Conservation (phyloP, 1,284 basidiomycete species). For the Cutaneotrichosporon arboriforme region DNA sequence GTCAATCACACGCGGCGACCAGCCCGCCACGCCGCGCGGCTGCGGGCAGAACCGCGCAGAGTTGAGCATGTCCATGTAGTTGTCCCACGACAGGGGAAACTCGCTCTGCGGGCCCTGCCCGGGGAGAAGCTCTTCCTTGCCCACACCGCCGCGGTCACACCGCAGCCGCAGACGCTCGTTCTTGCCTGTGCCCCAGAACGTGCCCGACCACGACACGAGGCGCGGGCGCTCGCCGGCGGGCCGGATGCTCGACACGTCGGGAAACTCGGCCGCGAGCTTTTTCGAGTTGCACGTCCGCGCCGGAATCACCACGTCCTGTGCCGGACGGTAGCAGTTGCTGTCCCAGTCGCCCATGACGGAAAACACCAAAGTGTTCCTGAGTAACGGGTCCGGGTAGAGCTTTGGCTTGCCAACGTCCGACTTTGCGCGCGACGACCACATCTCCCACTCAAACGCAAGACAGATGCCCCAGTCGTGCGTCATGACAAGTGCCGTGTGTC, state of each 20-base stretch:
- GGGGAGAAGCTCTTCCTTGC: slow-evolving; percentile 34
- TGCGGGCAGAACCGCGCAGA: slow-evolving; percentile 49
- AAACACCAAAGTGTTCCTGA: slow-evolving; percentile 42
- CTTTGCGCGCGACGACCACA: slow-evolving; percentile 34
- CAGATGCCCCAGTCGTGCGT: slow-evolving; percentile 52
- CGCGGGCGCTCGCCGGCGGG: slow-evolving; percentile 36
- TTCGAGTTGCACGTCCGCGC: slow-evolving; percentile 39
- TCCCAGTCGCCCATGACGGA: slow-evolving; percentile 47
- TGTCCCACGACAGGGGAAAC: slow-evolving; percentile 32
- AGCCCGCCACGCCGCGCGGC: slow-evolving; percentile 47
- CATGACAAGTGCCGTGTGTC: slow-evolving; percentile 42
- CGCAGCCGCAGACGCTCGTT: slow-evolving; percentile 40
- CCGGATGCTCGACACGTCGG: slow-evolving; percentile 26
- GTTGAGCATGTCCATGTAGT: slow-evolving; percentile 48
- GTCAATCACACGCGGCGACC: slow-evolving; percentile 50
- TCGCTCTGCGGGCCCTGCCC: slow-evolving; percentile 36
- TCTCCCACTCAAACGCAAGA: slow-evolving; percentile 44
- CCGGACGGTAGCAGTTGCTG: slow-evolving; percentile 44
- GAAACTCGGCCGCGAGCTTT: slow-evolving; percentile 35
- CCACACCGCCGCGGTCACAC: slow-evolving; percentile 42
- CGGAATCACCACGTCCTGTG: slow-evolving; percentile 47
- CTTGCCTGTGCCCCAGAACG: slow-evolving; percentile 48
- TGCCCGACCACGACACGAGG: slow-evolving; percentile 44
- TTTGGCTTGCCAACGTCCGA: slow-evolving; percentile 8
- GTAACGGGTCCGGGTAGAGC: slow-evolving; percentile 40